A percentile compares a stretch with the other conserved stretches of the same genome.
These are phyloP conservation scores for Spathaspora sp. DNA, from an alignment of 805 yeast species.

Conservation along the genomic window DNA sequence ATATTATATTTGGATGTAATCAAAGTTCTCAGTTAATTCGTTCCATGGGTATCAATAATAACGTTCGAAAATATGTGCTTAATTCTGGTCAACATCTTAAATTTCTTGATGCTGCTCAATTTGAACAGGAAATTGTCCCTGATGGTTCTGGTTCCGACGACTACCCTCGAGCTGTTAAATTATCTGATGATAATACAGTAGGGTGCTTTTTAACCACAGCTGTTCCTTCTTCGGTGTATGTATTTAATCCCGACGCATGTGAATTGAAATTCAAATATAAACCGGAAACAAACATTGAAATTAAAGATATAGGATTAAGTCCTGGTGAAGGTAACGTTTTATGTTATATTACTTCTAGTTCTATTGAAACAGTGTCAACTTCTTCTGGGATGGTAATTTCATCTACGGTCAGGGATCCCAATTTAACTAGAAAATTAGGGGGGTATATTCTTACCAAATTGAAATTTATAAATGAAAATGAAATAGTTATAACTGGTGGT, in stretches of 20 bases:
- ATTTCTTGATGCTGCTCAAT: constrained; percentile 57
- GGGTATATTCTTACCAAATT: constrained; percentile 39
- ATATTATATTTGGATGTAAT: constrained; percentile 73
- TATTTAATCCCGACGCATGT: constrained; percentile 55
- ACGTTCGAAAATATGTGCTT: constrained; percentile 63
- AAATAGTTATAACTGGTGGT: constrained; percentile 31
- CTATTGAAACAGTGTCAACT: constrained; percentile 51
- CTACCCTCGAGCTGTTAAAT: constrained; percentile 59
- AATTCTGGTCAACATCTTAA: constrained; percentile 56
- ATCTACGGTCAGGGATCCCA: constrained; percentile 18
- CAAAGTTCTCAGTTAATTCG: constrained; percentile 55
- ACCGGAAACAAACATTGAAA: constrained; percentile 47
- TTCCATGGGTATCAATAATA: constrained; percentile 61
- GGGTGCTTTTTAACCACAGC: constrained; percentile 70
- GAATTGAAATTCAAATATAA: constrained; percentile 52
- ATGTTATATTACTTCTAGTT: constrained; percentile 55
- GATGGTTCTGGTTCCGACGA: constrained; percentile 37
- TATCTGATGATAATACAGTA: constrained; percentile 56
- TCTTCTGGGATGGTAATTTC: constrained; percentile 39
- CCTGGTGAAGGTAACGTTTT: constrained; percentile 56
- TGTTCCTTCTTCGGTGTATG: constrained; percentile 58
- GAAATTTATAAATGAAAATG: constrained; percentile 33
- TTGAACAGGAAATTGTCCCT: constrained; percentile 40
- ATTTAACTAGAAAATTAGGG: constrained; percentile 17
- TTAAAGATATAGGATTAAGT: constrained; percentile 63